Conservation (phyloP, 805 yeast species). For the Blastobotrys americana region DNA sequence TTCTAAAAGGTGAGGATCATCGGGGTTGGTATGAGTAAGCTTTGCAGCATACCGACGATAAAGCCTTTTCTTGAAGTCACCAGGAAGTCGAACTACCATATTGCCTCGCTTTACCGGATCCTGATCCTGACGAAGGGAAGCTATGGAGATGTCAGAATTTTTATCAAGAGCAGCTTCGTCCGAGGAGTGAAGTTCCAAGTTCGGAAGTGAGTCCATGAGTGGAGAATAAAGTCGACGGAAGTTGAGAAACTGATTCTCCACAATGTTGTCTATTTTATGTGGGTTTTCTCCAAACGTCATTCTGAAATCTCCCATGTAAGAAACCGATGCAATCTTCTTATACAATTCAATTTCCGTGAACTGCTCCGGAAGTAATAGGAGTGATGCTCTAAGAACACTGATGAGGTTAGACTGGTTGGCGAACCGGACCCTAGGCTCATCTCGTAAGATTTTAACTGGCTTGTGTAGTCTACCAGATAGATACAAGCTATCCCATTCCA, state of each 20-base stretch:
- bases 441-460: constrained; percentile 73
- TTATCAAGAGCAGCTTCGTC: constrained; percentile 9
- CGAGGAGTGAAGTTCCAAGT: constrained; percentile 21
- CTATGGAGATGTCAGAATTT: constrained; percentile 20
- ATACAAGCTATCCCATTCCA: constrained; percentile 81
- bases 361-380: constrained; percentile 43
- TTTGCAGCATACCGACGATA: constrained; percentile 23
- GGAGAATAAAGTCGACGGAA: constrained; percentile 76
- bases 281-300: constrained; percentile 89
- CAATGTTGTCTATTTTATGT: constrained; percentile 78
- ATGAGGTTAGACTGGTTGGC: constrained; percentile 70
- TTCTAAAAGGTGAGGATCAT: constrained; percentile 9
- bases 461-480: constrained; percentile 91
- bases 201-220: constrained; percentile 39
- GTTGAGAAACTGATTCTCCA: constrained; percentile 58
- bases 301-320: constrained; percentile 88
- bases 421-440: constrained; percentile 54
- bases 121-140: constrained; percentile 30
- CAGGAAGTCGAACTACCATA: constrained; percentile 43
- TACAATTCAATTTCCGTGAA: constrained; percentile 63
- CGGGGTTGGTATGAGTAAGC: constrained; percentile 2
- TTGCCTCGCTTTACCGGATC: constrained; percentile 36
- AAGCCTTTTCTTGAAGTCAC: constrained; percentile 39
- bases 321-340: constrained; percentile 66
- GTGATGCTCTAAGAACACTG: constrained; percentile 66